Evolutionary conservation across 2,329 filamentous ascomycete species (phyloP).

Genomic region (Penicillium sp.): DNA sequence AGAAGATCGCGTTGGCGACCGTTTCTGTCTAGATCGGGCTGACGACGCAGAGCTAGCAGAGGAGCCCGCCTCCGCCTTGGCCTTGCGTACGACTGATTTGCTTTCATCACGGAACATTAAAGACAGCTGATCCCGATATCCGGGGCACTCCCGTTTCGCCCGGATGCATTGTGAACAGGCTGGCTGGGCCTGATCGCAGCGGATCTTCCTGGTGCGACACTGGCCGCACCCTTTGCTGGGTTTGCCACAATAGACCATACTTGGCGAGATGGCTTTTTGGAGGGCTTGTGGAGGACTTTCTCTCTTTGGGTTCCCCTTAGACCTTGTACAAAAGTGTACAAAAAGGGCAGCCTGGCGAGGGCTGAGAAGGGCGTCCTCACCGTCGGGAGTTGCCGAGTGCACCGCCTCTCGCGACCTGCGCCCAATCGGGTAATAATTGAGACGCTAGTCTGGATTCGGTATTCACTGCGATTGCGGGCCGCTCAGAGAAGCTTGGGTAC

Average conservation of each 20-base stretch:
- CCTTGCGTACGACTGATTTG: constrained; percentile 61
- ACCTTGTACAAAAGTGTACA: constrained; percentile 1
- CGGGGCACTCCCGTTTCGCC: constrained; percentile 62
- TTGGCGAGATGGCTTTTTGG: neutral
- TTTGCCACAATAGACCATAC: constrained; percentile 48
- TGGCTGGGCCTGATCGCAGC: constrained; percentile 62
- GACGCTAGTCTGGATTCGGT: constrained; percentile 2
- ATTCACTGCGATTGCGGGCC: constrained; percentile 1
- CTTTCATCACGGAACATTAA: constrained; percentile 69
- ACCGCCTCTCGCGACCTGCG: constrained; percentile 2
- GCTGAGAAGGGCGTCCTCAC: neutral
- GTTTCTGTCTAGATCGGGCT: constrained; percentile 10
- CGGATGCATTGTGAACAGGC: constrained; percentile 65
- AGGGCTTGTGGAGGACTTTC: neutral
- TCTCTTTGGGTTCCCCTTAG: neutral
- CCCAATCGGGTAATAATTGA: constrained; percentile 2
- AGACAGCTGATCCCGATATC: constrained; percentile 65
- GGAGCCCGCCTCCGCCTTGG: constrained; percentile 50
- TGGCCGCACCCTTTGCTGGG: constrained; percentile 49
- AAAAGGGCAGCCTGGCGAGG: neutral
- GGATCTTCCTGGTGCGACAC: constrained; percentile 48
- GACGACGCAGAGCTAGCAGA: constrained; percentile 5
- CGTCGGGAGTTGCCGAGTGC: constrained; percentile 3
- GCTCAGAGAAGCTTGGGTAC: neutral
- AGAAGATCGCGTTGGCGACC: constrained; percentile 18